A percentile compares a stretch with the other conserved stretches of the same genome.
These are phyloP conservation scores for Xylariaceae sp. DNA, from an alignment of 2,329 filamentous ascomycete genomes.

Conservation along the genomic window DNA sequence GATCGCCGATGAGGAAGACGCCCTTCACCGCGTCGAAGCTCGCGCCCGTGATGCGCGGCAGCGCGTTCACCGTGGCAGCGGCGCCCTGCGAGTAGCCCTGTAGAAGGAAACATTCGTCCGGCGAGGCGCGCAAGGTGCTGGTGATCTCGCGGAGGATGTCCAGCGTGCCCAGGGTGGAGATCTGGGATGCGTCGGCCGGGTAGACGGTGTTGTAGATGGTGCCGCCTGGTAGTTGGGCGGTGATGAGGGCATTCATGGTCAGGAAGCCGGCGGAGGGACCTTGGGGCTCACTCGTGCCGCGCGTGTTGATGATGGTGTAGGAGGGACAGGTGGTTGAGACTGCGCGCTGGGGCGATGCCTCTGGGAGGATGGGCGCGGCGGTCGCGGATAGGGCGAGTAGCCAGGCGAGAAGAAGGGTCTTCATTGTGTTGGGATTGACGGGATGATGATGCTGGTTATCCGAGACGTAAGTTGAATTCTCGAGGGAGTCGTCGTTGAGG, in stretches of 20 bases:
- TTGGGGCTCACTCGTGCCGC: conserved; percentile 9
- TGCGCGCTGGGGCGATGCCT: neutral
- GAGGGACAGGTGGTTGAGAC: conserved; percentile 7
- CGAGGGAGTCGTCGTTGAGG: no score
- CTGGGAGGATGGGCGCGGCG: neutral
- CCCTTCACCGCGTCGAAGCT: conserved; percentile 13
- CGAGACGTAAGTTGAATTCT: neutral
- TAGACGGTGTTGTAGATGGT: conserved; percentile 14
- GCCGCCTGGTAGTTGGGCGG: conserved; percentile 5
- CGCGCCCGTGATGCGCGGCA: conserved; percentile 3
- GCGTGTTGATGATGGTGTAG: conserved; percentile 14
- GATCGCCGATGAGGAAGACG: conserved; percentile 13
- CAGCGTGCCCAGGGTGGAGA: conserved; percentile 1
- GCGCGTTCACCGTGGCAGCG: conserved; percentile 9
- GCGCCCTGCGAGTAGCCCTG: conserved; percentile 14
- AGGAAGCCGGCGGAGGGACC: conserved; percentile 9
- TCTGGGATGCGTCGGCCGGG: conserved; percentile 4
- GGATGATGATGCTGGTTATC: neutral
- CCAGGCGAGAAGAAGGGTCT: neutral
- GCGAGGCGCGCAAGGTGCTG: neutral
- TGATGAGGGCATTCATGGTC: conserved; percentile 13
- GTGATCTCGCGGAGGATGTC: conserved; percentile 12
- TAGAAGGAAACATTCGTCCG: conserved; percentile 14
- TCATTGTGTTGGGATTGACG: conserved; percentile 1
- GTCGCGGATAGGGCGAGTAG: conserved; percentile 3